Percentiles rank a stretch among this genome's conserved stretches.
These are phyloP conservation scores for Tulasnella sp. DNA, from an alignment of 768 basidiomycete genomes.

Conservation along the genomic window DNA sequence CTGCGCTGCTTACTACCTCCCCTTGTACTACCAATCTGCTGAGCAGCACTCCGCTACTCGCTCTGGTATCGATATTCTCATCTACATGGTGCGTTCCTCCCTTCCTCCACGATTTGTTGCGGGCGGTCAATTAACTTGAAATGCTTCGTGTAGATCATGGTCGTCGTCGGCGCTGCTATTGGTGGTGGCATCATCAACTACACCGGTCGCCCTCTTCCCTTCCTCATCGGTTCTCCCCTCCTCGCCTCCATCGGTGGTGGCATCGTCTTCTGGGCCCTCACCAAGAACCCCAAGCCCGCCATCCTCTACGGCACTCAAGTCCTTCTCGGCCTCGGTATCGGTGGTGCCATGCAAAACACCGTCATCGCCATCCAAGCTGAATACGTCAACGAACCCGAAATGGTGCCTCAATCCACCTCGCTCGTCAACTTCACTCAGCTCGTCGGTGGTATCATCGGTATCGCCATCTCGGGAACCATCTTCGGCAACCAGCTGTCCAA, in stretches of 20 bases:
- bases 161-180: slow-evolving; percentile 43
- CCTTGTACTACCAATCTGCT: slow-evolving; percentile 42
- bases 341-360: slow-evolving; percentile 45
- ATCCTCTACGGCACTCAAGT: slow-evolving; percentile 47
- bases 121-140: too few species aligned
- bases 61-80: slow-evolving; percentile 47
- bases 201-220: slow-evolving; percentile 44
- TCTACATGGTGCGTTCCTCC: slow-evolving; percentile 43
- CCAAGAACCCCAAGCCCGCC: background rate
- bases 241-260: slow-evolving; percentile 44
- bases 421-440: slow-evolving; percentile 35
- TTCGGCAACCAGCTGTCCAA: slow-evolving; percentile 41
- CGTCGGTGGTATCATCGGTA: slow-evolving; percentile 31
- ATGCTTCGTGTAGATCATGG: too few species aligned
- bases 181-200: slow-evolving; percentile 42
- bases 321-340: slow-evolving; percentile 47
- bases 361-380: too few species aligned
- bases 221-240: slow-evolving; percentile 42
- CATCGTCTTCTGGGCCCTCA: slow-evolving; percentile 40
- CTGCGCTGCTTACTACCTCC: too few species aligned
- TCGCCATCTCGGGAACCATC: slow-evolving; percentile 27
- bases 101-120: too few species aligned
- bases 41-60: slow-evolving; percentile 43
- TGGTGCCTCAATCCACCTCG: slow-evolving; percentile 34
- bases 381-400: too few species aligned